Evolutionary conservation across 1,139 yeast species (phyloP).

Genomic region (Geotrichum fermentans): DNA sequence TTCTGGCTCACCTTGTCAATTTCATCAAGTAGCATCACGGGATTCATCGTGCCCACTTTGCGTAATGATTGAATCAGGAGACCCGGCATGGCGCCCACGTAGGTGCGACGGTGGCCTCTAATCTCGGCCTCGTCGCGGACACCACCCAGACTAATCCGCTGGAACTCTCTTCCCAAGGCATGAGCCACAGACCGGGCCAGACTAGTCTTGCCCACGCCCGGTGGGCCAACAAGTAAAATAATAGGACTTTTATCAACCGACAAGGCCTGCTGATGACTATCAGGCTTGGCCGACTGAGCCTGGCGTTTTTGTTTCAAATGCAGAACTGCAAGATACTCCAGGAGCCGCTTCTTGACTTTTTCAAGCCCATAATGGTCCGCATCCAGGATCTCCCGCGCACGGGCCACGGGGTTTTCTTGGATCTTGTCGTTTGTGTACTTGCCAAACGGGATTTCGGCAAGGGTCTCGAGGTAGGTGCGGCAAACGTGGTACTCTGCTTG

Average conservation of each 20-base stretch:
- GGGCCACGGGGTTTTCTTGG: constrained; percentile 44
- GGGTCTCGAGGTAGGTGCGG: constrained; percentile 64
- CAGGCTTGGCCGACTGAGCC: not conserved
- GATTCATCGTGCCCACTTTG: constrained; percentile 76
- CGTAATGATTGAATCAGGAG: constrained; percentile 72
- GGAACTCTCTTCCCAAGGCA: constrained; percentile 72
- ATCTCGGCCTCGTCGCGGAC: constrained; percentile 86
- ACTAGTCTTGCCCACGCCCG: constrained; percentile 93
- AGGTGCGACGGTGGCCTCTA: constrained; percentile 88
- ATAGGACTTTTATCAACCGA: constrained; percentile 59
- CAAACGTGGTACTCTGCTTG: constrained; percentile 73
- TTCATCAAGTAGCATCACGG: constrained; percentile 81
- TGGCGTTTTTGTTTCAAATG: constrained; percentile 45
- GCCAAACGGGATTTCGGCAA: constrained; percentile 56
- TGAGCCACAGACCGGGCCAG: constrained; percentile 80
- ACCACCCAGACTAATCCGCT: constrained; percentile 84
- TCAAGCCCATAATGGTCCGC: constrained; percentile 81
- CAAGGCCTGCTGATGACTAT: not conserved
- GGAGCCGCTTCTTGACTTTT: constrained; percentile 71
- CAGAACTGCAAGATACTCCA: constrained; percentile 77
- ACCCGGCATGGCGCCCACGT: constrained; percentile 94
- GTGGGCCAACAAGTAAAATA: constrained; percentile 83
- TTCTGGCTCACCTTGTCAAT: constrained; percentile 68
- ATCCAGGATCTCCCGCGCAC: constrained; percentile 62
- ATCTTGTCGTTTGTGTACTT: constrained; percentile 32